Percentiles rank a stretch among this genome's conserved stretches.
Conservation (phyloP, 345 rosid species). For the Acer saccharum region DNA sequence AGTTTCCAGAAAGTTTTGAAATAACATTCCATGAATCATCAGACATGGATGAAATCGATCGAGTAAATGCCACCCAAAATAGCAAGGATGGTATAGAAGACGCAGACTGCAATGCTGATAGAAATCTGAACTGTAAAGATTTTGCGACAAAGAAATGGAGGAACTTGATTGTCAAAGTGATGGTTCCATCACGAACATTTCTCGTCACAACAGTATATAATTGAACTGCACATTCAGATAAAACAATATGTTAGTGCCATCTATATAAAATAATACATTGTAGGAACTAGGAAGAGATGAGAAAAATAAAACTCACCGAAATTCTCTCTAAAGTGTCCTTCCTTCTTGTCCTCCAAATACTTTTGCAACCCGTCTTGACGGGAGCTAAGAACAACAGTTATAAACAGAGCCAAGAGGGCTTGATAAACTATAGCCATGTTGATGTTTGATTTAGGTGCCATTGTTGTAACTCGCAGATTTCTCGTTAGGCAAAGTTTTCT, state of each 20-base stretch:
- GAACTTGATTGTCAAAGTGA: slow-evolving; percentile 23
- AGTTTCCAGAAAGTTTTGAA: background rate
- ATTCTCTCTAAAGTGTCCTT: background rate
- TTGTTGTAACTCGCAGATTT: background rate
- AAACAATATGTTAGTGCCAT: background rate
- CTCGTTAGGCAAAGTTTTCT: background rate
- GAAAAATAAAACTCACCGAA: slow-evolving; percentile 19
- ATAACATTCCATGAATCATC: background rate
- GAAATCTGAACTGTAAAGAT: slow-evolving; percentile 22
- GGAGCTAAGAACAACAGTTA: slow-evolving; percentile 3
- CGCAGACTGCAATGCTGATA: background rate
- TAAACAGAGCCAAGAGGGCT: slow-evolving; percentile 10
- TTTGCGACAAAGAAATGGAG: slow-evolving; percentile 23
- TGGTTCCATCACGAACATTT: slow-evolving; percentile 5
- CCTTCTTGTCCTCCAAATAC: background rate
- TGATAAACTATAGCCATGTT: background rate
- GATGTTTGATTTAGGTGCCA: slow-evolving; percentile 17
- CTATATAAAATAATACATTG: too few species aligned
- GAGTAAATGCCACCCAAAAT: slow-evolving; percentile 28
- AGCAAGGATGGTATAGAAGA: slow-evolving; percentile 18
- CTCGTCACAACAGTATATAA: background rate
- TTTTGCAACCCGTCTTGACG: background rate
- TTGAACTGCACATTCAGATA: slow-evolving; percentile 16
- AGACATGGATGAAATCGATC: slow-evolving; percentile 26
- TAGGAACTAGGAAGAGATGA: background rate